A percentile compares a stretch with the other conserved stretches of the same genome.
Evolutionary conservation across 2,329 filamentous ascomycete species (phyloP).

Genomic region (Grosmannia clavigera): DNA sequence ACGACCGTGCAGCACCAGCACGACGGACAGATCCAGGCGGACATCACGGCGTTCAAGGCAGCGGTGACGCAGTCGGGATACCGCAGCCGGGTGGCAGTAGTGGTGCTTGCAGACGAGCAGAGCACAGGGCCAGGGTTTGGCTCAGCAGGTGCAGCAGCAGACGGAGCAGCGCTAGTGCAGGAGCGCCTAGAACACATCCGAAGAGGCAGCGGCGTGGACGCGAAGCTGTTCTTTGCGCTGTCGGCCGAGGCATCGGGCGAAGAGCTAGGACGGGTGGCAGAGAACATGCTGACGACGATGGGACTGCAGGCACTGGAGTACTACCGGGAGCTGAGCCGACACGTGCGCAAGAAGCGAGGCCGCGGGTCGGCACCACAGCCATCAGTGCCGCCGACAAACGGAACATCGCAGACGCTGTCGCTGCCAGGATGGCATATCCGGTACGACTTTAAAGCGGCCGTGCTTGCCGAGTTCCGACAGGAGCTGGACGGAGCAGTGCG

Average conservation of each 20-base stretch:
- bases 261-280: conserved; percentile 62
- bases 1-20: conserved; percentile 46
- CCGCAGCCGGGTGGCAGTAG: conserved; percentile 64
- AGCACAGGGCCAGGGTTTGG: too few relatives aligned
- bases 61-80: conserved; percentile 58
- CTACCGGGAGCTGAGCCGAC: conserved; percentile 88
- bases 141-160: not conserved
- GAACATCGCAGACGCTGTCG: conserved; percentile 77
- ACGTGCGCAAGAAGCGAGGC: conserved; percentile 76
- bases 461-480: conserved; percentile 86
- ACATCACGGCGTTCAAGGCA: conserved; percentile 67
- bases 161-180: conserved; percentile 23
- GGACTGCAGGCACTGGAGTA: conserved; percentile 74
- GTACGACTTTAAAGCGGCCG: conserved; percentile 85
- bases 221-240: conserved; percentile 76
- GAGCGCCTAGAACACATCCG: conserved; percentile 71
- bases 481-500: conserved; percentile 81
- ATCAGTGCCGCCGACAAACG: conserved; percentile 68
- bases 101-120: conserved; percentile 59
- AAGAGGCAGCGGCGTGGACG: conserved; percentile 65
- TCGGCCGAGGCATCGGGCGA: conserved; percentile 58
- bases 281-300: conserved; percentile 58
- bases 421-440: conserved; percentile 82
- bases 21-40: conserved; percentile 78
- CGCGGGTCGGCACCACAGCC: conserved; percentile 67